Base-by-base conservation (phyloP, 768 basidiomycete genomes). In the Baorangia bicolor region DNA sequence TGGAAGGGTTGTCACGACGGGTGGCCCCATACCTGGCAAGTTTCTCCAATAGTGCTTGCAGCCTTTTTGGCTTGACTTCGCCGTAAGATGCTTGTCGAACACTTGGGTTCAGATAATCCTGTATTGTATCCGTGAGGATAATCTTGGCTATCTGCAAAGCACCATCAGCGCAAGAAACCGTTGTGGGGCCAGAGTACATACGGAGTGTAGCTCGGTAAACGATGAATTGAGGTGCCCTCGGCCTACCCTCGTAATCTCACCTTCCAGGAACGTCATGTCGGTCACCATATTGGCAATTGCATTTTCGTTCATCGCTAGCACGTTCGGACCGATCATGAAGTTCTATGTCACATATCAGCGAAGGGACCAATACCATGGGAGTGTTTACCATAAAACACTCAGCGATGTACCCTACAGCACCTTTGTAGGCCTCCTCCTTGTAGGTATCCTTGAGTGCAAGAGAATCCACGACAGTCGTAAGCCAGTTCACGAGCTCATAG, bases 401-500 rank as follows among this genome's bases (percentile, higher is more conserved):
- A 0, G 92, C 87, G 54, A 97, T 92, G 65, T 97, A 92, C 31
- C 83, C 78, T n/a, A 96, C 77, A 14, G 97, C 95, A 41, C 85
- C 88, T 59, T 82, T 84, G 70, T 97, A 99, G 11, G 92, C 92
- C 61, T 92, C 86, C 50, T 93, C 90, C 73, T 94, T 95, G 75
- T 93, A 88, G 11, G 75, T 73, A 53, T 94, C 90, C 53, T 90
- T 87, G 74, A 98, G 85, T 56, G 80, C 82, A 61, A 88, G 85
- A 55, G 85, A 92, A 70, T 98, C 97, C 45, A 99, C 93, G 52
- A 97, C 91, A 2, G 95, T 97, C 37, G 89, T 95, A 49, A 98
- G 80, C 90, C 95, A 99, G 69, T 94, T 94, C 69, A 96, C 84
- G 64, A 98, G 83, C 70, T 98, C 96, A 69, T 93, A 89, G 3